Conservation (phyloP, 192 early-diverging fungal species). For the Neocallimastix lanati region DNA sequence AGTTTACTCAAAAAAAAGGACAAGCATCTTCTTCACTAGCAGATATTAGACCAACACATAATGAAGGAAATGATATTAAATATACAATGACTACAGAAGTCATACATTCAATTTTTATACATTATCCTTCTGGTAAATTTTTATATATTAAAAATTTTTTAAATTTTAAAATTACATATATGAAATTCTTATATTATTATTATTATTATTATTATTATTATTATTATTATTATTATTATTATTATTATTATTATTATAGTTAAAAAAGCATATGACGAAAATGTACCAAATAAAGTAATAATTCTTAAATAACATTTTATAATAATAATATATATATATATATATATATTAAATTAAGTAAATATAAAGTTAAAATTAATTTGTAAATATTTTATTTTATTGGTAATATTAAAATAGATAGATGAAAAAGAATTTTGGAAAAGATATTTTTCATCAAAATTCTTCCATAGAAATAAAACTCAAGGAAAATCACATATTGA, state of each 20-base stretch:
- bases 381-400: too few species aligned
- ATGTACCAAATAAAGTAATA: slow-evolving; percentile 55
- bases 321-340: too few species aligned
- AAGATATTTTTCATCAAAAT: slow-evolving; percentile 59
- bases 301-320: too few species aligned
- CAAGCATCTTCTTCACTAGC: slow-evolving; percentile 52
- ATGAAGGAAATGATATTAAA: slow-evolving; percentile 61
- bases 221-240: too few species aligned
- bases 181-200: too few species aligned
- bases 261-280: slow-evolving; percentile 55
- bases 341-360: too few species aligned
- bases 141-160: too few species aligned
- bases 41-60: slow-evolving; percentile 28
- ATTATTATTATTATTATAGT: too few species aligned
- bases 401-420: too few species aligned
- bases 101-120: slow-evolving; percentile 70
- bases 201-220: too few species aligned
- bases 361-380: too few species aligned
- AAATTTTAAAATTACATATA: too few species aligned
- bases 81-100: slow-evolving; percentile 77
- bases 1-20: slow-evolving; percentile 62
- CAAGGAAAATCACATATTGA: slow-evolving; percentile 16
- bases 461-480: slow-evolving; percentile 65
- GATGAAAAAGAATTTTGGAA: slow-evolving; percentile 75
- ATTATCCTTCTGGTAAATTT: slow-evolving; percentile 59